A percentile compares a stretch with the other conserved stretches of the same genome.
Evolutionary conservation across 148 eudicot genomes (phyloP).

Genomic region (Nepenthes gracilis): DNA sequence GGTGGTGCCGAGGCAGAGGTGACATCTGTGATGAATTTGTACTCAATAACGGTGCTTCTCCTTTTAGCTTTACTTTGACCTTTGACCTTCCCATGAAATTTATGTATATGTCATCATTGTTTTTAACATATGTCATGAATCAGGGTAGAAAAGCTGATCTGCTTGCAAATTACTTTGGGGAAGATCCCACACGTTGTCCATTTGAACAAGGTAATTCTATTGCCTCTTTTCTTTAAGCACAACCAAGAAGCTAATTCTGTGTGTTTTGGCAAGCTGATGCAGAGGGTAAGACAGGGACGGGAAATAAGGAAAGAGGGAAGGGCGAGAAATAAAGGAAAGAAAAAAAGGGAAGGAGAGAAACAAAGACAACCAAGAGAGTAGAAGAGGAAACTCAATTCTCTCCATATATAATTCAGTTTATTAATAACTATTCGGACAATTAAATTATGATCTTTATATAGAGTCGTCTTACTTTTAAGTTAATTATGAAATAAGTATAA

Average conservation of each 20-base stretch:
- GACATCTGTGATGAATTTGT: conserved; percentile 48
- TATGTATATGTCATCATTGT: neutral
- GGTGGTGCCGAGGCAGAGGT: conserved; percentile 73
- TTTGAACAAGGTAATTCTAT: conserved; percentile 75
- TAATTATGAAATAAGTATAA: no score
- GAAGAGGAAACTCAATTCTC: no score
- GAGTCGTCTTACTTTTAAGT: no score
- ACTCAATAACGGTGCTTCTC: conserved; percentile 61
- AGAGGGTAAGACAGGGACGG: neutral
- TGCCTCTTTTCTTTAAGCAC: neutral
- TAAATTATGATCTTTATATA: no score
- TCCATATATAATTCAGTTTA: no score
- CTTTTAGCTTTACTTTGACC: conserved; percentile 11
- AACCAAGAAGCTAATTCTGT: neutral
- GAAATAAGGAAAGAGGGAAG: neutral
- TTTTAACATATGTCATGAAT: conserved; percentile 6
- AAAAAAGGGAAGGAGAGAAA: no score
- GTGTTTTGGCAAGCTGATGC: neutral
- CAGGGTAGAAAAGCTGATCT: conserved; percentile 98
- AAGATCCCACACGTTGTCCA: conserved; percentile 91
- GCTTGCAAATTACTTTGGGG: conserved; percentile 83
- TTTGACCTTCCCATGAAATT: neutral
- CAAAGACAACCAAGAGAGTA: no score
- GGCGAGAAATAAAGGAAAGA: no score
- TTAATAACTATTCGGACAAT: no score